A percentile compares a stretch with the other conserved stretches of the same genome.
phyloP scores from a whole-genome alignment of 202 grass and related monocot species.

The Elaeis oleifera region DNA sequence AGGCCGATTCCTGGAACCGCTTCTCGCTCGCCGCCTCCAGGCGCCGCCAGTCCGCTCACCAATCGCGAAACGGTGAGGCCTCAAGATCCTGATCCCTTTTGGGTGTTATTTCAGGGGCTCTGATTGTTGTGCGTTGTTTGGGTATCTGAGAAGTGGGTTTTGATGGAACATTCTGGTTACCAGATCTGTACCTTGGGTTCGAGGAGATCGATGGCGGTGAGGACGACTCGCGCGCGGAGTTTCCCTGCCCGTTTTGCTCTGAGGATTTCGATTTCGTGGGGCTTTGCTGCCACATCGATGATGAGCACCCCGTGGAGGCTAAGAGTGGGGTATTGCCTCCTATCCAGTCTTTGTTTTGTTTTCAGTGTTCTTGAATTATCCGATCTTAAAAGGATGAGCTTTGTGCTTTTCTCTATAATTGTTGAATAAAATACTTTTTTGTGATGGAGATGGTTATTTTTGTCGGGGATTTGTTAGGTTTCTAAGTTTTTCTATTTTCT shows the following conservation, averaged over 20 bases:
- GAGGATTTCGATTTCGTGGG: constrained; percentile 14
- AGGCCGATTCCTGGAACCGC: constrained; percentile 1
- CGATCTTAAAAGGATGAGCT: too few relatives aligned
- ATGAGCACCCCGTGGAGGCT: constrained; percentile 7
- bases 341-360: too few relatives aligned
- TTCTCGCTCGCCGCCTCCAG: background rate
- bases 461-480: too few relatives aligned
- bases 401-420: too few relatives aligned
- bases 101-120: too few relatives aligned
- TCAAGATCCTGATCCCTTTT: too few relatives aligned
- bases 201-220: constrained; percentile 9
- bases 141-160: background rate
- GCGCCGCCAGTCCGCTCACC: background rate
- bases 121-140: background rate
- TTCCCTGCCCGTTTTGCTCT: constrained; percentile 5
- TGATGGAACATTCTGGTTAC: background rate
- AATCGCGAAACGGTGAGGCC: constrained; percentile 11
- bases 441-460: too few relatives aligned
- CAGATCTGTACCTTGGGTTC: constrained; percentile 1
- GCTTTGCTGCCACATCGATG: constrained; percentile 14
- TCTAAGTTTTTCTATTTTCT: too few relatives aligned
- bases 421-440: too few relatives aligned
- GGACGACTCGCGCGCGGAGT: background rate
- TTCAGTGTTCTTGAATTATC: too few relatives aligned
- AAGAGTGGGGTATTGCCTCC: constrained; percentile 4